Base-by-base conservation (phyloP, 352 stramenopile species). In the Thraustotheca clavata region DNA sequence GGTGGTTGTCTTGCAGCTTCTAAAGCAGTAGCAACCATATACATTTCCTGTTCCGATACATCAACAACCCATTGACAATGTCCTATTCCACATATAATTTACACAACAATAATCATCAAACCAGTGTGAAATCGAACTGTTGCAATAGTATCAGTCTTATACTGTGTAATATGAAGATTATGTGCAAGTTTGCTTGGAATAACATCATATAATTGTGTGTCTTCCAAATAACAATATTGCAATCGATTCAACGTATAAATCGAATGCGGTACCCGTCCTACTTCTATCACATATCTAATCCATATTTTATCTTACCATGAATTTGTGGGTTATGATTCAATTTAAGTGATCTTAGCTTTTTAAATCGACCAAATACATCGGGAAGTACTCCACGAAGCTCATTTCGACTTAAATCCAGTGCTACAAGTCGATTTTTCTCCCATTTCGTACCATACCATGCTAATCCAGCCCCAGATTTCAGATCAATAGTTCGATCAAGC, bases 201-300 rank as follows among this genome's bases (percentile, higher is more conserved):
- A 12, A 69, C 57, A 35, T 76, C 75, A 31, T 74, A 67, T 0
- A 89, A 49, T 0, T 57, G 62, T 5, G 80, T 87, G 50, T 75
- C 77, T 38, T 88, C 77, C 2, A 89, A 34, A 40, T 87, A 89
- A 68, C 77, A 87, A 55, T 82, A 86, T 8, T 74, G 80, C 0
- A 88, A 60, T 1, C 75, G 72, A 4, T 67, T 49, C 72, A 87
- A 31, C 2, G 11, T 2, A 24, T 26, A 52, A 11, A 52, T 24
- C 43, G 43, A 14, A 9, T 9, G 43, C 3, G 43, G 43, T 11
- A 52, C 24, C n/a, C 43, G 43, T 2, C 43, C 43, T 52, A 52
- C 14, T 6, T 14, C 22, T 80, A 29, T 60, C 22, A 60, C 76
- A 88, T 31, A 83, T 43, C 20, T 55, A n/a, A n/a, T n/a, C n/a